These are phyloP conservation scores for Fusarium albosuccineum DNA, from an alignment of 2,329 filamentous ascomycete genomes.

Conservation along the genomic window DNA sequence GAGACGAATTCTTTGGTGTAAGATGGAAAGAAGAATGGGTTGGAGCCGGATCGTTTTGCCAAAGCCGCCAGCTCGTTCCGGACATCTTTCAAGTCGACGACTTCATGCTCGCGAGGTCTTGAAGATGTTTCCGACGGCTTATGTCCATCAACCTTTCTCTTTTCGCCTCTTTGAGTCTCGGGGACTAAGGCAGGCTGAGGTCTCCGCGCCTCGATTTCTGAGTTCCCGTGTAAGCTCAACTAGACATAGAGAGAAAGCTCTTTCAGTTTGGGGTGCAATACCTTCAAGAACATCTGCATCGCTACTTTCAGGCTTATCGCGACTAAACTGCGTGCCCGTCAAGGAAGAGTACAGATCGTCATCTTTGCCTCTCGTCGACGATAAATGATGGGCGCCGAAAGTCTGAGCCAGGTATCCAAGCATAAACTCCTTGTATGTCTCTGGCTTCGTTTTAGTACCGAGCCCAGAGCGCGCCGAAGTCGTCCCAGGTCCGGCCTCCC, in stretches of 20 bases:
- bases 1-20: slow-evolving; percentile 10
- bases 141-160: background rate
- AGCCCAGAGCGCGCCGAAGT: background rate
- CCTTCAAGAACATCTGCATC: slow-evolving; percentile 1
- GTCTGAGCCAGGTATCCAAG: slow-evolving; percentile 7
- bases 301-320: background rate
- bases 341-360: background rate
- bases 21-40: background rate
- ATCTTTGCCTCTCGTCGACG: background rate
- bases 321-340: background rate
- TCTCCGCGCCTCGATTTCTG: slow-evolving; percentile 1
- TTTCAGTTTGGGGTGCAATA: background rate
- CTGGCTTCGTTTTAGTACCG: background rate
- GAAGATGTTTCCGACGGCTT: background rate
- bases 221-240: background rate
- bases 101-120: background rate
- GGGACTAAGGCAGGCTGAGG: background rate
- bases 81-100: background rate
- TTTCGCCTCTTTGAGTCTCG: background rate
- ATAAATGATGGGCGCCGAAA: slow-evolving; percentile 7
- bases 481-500: background rate
- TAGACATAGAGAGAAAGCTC: background rate
- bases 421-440: slow-evolving; percentile 8
- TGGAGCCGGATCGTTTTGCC: background rate
- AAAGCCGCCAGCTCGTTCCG: background rate